A percentile compares a stretch with the other conserved stretches of the same genome.
phyloP scores from a whole-genome alignment of 176 grass and related monocot genomes.

The Avena insularis region DNA sequence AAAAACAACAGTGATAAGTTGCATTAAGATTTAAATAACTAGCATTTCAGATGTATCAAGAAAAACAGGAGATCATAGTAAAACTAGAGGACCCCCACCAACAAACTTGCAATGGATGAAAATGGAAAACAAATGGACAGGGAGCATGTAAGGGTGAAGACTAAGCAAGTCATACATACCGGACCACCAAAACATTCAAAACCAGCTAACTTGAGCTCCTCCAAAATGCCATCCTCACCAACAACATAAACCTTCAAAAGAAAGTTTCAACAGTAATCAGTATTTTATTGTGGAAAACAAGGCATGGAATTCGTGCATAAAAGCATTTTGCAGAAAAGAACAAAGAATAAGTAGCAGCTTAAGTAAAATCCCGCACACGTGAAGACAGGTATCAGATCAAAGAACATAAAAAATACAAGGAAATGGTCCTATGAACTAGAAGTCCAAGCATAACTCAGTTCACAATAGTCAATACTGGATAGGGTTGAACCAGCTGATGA shows the following conservation, averaged over 20 bases:
- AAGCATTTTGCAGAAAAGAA: slow-evolving; percentile 5
- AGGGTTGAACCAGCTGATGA: neutral
- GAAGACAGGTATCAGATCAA: neutral
- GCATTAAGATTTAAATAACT: slow-evolving; percentile 19
- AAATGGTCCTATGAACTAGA: slow-evolving; percentile 18
- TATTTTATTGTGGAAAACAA: slow-evolving; percentile 28
- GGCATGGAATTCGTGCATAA: neutral
- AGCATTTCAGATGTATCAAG: slow-evolving; percentile 21
- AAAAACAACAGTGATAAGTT: neutral
- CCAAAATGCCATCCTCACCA: slow-evolving; percentile 92
- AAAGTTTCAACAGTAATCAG: slow-evolving; percentile 33
- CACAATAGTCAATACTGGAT: neutral
- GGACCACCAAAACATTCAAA: slow-evolving; percentile 94
- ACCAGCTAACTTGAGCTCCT: slow-evolving; percentile 88
- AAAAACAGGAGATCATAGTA: slow-evolving; percentile 11
- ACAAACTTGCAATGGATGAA: slow-evolving; percentile 23
- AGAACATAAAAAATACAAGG: neutral
- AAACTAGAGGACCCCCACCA: neutral
- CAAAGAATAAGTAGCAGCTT: slow-evolving; percentile 11
- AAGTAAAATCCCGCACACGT: neutral
- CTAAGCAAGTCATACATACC: slow-evolving; percentile 73
- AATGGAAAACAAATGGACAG: neutral
- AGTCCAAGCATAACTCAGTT: slow-evolving; percentile 2
- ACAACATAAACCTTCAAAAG: slow-evolving; percentile 87
- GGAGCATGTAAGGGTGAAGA: neutral